Conservation (phyloP, 805 yeast species). For the Jamesozyma rosinii region DNA sequence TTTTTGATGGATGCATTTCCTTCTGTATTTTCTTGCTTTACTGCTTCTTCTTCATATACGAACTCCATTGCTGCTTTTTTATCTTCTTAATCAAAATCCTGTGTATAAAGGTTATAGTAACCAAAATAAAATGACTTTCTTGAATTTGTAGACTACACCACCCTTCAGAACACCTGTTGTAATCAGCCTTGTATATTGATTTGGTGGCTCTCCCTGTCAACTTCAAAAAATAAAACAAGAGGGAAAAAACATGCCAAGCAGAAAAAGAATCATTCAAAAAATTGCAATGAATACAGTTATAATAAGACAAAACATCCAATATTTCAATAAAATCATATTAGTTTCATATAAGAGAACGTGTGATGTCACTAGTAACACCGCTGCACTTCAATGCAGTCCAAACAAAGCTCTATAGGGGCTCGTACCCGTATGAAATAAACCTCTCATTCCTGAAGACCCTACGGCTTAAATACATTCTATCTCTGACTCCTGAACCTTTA, state of each 20-base stretch:
- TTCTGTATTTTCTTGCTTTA: constrained; percentile 6
- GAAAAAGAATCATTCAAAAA: no score
- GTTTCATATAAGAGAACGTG: not conserved
- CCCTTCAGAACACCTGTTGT: no score
- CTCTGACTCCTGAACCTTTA: constrained; percentile 72
- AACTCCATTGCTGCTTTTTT: constrained; percentile 21
- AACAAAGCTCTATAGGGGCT: constrained; percentile 68
- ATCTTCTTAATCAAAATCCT: not conserved
- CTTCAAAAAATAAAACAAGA: not conserved
- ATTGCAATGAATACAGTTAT: not conserved
- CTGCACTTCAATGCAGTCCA: constrained; percentile 66
- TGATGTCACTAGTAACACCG: constrained; percentile 51
- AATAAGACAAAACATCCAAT: not conserved
- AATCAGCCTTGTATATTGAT: not conserved
- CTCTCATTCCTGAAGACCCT: constrained; percentile 57
- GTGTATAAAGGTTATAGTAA: no score
- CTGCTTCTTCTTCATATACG: constrained; percentile 23
- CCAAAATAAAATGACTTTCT: no score
- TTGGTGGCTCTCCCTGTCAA: not conserved
- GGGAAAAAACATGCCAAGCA: not conserved
- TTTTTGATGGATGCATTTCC: constrained; percentile 4
- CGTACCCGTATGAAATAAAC: constrained; percentile 74
- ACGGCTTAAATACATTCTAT: constrained; percentile 59
- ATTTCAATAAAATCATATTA: not conserved
- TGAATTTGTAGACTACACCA: no score